These are phyloP conservation scores for Fusarium caatingaense DNA, from an alignment of 2,329 filamentous ascomycete genomes.

Conservation along the genomic window DNA sequence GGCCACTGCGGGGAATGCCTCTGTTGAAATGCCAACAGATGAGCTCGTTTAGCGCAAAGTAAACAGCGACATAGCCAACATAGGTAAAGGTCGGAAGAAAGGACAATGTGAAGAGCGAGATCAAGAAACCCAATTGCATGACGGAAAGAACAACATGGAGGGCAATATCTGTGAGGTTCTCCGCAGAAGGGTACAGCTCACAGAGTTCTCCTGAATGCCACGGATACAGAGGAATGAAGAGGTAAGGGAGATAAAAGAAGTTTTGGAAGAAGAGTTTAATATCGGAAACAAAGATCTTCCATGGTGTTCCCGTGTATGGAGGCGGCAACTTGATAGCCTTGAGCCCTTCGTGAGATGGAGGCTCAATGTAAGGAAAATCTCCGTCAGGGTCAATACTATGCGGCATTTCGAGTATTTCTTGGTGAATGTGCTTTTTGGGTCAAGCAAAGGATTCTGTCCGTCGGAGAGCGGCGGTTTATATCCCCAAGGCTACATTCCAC, in stretches of 20 bases:
- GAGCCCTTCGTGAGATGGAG: constrained; percentile 11
- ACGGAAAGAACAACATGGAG: constrained; percentile 6
- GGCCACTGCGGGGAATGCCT: constrained; percentile 10
- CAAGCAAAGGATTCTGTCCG: neutral
- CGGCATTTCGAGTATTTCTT: neutral
- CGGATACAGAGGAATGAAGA: constrained; percentile 17
- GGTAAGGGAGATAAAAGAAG: constrained; percentile 9
- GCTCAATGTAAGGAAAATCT: constrained; percentile 12
- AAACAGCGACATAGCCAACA: neutral
- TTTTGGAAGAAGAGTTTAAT: constrained; percentile 17
- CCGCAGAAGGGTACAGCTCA: constrained; percentile 17
- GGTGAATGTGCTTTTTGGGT: neutral
- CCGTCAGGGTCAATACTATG: neutral
- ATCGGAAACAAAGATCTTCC: constrained; percentile 10
- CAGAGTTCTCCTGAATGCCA: constrained; percentile 2
- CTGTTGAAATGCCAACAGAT: constrained; percentile 27
- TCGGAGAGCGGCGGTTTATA: neutral
- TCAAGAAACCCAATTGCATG: constrained; percentile 8
- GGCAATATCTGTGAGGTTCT: constrained; percentile 16
- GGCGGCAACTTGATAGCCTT: constrained; percentile 10
- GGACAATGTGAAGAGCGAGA: neutral
- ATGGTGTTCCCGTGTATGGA: constrained; percentile 26
- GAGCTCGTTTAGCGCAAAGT: neutral
- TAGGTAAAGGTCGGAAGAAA: constrained; percentile 11
- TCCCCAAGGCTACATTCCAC: neutral